phyloP scores from a whole-genome alignment of 2,329 filamentous ascomycete genomes.

The Didymella exigua region DNA sequence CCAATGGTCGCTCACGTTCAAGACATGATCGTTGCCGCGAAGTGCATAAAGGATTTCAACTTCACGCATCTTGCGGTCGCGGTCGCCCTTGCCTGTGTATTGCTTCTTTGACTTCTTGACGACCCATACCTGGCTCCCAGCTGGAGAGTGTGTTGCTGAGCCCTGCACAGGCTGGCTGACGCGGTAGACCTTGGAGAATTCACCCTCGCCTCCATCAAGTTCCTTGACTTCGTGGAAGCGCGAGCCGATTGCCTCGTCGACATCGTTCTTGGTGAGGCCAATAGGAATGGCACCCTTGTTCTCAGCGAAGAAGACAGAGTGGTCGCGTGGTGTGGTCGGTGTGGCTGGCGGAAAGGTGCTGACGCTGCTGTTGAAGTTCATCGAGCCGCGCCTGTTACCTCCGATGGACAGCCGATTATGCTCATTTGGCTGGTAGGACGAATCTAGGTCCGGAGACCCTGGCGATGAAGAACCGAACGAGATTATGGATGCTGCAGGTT shows the following conservation, averaged over 20 bases:
- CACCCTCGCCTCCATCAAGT: conserved; percentile 78
- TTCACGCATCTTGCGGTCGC: conserved; percentile 83
- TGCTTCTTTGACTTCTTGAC: conserved; percentile 91
- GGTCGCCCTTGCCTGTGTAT: conserved; percentile 77
- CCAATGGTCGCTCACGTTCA: conserved; percentile 86
- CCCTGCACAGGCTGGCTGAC: conserved; percentile 62
- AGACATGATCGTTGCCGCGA: conserved; percentile 79
- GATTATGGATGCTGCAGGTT: conserved; percentile 57
- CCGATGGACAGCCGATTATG: conserved; percentile 85
- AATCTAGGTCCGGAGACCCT: conserved; percentile 75
- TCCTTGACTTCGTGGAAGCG: conserved; percentile 77
- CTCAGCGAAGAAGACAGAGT: conserved; percentile 62
- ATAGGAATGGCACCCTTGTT: conserved; percentile 64
- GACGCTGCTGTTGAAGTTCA: conserved; percentile 47
- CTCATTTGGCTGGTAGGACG: conserved; percentile 71
- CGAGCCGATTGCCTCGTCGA: conserved; percentile 74
- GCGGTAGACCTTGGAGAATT: conserved; percentile 91
- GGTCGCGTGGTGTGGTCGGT: conserved; percentile 71
- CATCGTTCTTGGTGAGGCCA: conserved; percentile 70
- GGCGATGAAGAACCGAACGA: conserved; percentile 69
- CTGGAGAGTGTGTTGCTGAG: conserved; percentile 35
- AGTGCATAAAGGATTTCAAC: conserved; percentile 79
- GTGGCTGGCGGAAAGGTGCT: conserved; percentile 74
- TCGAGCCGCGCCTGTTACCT: conserved; percentile 52
- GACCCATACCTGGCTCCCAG: conserved; percentile 68